These are phyloP conservation scores for Geotrichum carabidarum DNA, from an alignment of 1,139 yeast species.

Conservation along the genomic window DNA sequence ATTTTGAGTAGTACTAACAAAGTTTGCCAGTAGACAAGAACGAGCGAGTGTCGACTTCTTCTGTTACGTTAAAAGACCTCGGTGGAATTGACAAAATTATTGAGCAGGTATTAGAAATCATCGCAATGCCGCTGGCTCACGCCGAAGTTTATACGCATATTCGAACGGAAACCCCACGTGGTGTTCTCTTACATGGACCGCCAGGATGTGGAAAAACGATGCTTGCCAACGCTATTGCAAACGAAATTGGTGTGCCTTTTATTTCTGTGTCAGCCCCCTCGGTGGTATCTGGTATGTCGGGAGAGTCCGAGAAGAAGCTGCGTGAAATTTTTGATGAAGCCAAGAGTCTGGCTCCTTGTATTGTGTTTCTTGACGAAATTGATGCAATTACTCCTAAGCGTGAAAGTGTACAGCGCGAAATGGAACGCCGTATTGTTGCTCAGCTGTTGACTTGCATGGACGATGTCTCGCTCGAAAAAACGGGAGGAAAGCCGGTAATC, in stretches of 20 bases:
- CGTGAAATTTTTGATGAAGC: conserved; percentile 95
- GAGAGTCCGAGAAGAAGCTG: conserved; percentile 91
- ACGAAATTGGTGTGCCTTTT: conserved; percentile 90
- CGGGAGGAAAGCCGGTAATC: conserved; percentile 89
- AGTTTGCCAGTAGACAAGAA: conserved; percentile 14
- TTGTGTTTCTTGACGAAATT: conserved; percentile 89
- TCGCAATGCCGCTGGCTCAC: conserved; percentile 86
- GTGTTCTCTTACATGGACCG: conserved; percentile 91
- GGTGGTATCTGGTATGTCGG: conserved; percentile 99
- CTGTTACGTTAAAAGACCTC: conserved; percentile 57
- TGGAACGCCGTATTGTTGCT: conserved; percentile 96
- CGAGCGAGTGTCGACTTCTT: conserved; percentile 30
- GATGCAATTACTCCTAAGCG: conserved; percentile 98
- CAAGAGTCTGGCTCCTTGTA: conserved; percentile 79
- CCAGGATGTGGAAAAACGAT: conserved; percentile 99
- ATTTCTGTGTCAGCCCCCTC: conserved; percentile 91
- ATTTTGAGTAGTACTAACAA: conserved; percentile 1
- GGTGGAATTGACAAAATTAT: conserved; percentile 89
- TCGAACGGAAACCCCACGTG: conserved; percentile 96
- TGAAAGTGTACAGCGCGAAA: conserved; percentile 96
- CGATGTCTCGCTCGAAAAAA: conserved; percentile 78
- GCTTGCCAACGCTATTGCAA: conserved; percentile 92
- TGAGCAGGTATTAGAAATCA: conserved; percentile 78
- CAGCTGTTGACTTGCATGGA: conserved; percentile 92
- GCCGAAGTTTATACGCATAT: conserved; percentile 85